Conservation (phyloP, 208 protist species). For the Acanthamoeba sp. region DNA sequence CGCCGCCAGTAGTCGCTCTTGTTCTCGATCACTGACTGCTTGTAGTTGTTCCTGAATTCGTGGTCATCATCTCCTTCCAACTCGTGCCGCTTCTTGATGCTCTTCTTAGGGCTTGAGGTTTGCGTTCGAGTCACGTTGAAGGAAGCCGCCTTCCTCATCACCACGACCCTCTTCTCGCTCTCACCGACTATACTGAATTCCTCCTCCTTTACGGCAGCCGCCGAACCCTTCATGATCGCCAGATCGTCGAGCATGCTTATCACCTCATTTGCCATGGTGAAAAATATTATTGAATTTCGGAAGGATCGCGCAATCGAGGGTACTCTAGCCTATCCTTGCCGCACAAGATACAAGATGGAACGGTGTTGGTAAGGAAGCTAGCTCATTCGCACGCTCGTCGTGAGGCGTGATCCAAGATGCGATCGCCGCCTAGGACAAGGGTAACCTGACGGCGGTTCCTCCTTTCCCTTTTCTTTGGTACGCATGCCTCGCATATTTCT, state of each 20-base stretch:
- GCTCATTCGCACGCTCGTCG: not conserved
- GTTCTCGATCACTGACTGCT: constrained; percentile 15
- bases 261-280: not conserved
- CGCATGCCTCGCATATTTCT: no score
- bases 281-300: not conserved
- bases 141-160: not conserved
- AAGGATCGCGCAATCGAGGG: not conserved
- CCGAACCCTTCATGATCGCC: not conserved
- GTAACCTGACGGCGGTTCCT: no score
- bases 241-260: not conserved
- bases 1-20: constrained; percentile 31
- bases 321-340: not conserved
- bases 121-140: constrained; percentile 31
- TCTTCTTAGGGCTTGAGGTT: constrained; percentile 1
- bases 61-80: not conserved
- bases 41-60: constrained; percentile 9
- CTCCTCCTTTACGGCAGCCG: not conserved
- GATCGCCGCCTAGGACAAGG: no score
- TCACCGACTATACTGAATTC: not conserved
- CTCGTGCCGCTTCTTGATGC: constrained; percentile 3
- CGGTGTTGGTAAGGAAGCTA: not conserved
- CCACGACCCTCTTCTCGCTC: not conserved
- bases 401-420: no score
- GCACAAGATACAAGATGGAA: not conserved
- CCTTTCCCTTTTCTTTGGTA: no score